A percentile compares a stretch with the other conserved stretches of the same genome.
phyloP scores from a whole-genome alignment of 768 basidiomycete genomes.

The Russula sp. region DNA sequence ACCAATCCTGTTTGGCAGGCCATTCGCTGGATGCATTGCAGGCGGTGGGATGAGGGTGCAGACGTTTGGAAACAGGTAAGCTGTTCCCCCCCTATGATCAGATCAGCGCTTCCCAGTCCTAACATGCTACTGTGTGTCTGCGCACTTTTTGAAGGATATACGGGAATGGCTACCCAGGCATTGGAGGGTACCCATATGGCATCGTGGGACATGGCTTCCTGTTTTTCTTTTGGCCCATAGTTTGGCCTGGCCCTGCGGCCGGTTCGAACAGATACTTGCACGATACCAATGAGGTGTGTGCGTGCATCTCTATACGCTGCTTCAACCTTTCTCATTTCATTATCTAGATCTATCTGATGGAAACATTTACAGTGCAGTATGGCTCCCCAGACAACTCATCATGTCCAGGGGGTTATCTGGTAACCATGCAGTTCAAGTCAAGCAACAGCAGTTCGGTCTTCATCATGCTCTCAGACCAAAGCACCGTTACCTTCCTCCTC shows the following conservation, averaged over 20 bases:
- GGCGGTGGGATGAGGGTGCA: no score
- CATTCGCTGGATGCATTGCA: constrained; percentile 24
- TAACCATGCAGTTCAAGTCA: constrained; percentile 27
- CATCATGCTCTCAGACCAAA: no score
- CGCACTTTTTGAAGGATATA: no score
- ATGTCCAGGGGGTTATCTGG: constrained; percentile 32
- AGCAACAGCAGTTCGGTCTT: constrained; percentile 24
- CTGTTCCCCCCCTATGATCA: no score
- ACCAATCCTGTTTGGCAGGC: constrained; percentile 21
- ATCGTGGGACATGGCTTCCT: constrained; percentile 22
- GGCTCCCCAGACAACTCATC: constrained; percentile 31
- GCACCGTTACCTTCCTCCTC: no score
- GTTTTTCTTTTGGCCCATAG: constrained; percentile 26
- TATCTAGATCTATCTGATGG: no score
- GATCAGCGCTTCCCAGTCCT: no score
- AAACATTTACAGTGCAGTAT: no score
- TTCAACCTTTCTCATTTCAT: no score
- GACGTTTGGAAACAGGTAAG: no score
- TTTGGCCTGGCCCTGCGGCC: constrained; percentile 1
- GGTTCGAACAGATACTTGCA: constrained; percentile 13
- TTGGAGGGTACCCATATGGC: not conserved
- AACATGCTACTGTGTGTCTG: no score
- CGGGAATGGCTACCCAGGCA: no score
- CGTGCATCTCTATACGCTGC: not conserved
- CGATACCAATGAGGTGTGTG: constrained; percentile 19